These are phyloP conservation scores for Aureobasidium leucospermi DNA, from an alignment of 2,329 filamentous ascomycete species.

Conservation along the genomic window DNA sequence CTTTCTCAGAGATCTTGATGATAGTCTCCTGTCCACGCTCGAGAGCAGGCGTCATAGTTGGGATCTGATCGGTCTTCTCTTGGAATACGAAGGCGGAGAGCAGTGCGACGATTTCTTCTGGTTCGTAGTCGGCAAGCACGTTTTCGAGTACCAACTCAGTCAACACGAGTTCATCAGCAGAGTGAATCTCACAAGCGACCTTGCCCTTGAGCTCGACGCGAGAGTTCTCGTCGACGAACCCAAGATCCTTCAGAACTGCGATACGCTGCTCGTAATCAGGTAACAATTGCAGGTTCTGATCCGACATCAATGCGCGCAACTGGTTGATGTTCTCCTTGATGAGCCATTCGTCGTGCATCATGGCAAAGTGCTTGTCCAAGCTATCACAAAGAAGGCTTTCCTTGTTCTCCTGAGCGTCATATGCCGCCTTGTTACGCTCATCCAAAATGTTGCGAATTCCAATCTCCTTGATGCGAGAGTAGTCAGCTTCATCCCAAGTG, in stretches of 20 bases:
- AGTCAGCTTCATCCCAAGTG: conserved; percentile 78
- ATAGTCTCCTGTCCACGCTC: conserved; percentile 80
- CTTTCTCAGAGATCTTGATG: conserved; percentile 81
- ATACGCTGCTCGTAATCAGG: conserved; percentile 97
- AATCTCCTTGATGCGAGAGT: conserved; percentile 74
- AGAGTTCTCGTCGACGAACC: conserved; percentile 79
- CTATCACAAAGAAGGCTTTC: conserved; percentile 60
- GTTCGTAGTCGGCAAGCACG: conserved; percentile 88
- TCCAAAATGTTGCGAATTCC: conserved; percentile 71
- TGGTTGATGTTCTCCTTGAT: conserved; percentile 89
- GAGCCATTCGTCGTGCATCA: conserved; percentile 95
- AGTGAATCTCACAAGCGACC: conserved; percentile 96
- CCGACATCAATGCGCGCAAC: conserved; percentile 81
- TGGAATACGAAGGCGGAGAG: conserved; percentile 96
- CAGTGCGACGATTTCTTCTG: conserved; percentile 90
- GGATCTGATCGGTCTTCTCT: conserved; percentile 81
- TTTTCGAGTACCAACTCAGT: conserved; percentile 97
- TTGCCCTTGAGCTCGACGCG: conserved; percentile 96
- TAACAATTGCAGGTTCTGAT: conserved; percentile 90
- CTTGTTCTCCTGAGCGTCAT: conserved; percentile 55
- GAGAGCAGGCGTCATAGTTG: conserved; percentile 72
- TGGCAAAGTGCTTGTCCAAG: conserved; percentile 88
- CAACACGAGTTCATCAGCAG: conserved; percentile 88
- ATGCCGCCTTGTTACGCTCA: conserved; percentile 58
- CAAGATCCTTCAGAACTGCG: conserved; percentile 81